Conservation (phyloP, 768 basidiomycete genomes). For the Leccinum truebloodii region DNA sequence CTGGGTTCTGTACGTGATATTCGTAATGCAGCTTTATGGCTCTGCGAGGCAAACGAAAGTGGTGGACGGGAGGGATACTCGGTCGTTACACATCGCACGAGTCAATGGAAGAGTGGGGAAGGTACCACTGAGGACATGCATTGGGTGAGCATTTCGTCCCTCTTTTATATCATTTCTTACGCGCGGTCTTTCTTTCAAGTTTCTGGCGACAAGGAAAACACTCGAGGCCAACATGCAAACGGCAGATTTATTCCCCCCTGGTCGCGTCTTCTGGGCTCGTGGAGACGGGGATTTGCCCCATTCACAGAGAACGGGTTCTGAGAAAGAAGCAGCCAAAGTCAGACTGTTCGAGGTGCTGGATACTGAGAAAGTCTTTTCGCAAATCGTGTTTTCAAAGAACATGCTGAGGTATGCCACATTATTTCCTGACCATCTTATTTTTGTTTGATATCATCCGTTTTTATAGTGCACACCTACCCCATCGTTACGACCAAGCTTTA, state of each 20-base stretch:
- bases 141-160: conserved; percentile 46
- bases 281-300: conserved; percentile 70
- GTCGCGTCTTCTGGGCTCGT: conserved; percentile 77
- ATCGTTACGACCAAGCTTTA: conserved; percentile 75
- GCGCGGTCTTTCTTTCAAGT: conserved; percentile 41
- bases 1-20: conserved; percentile 78
- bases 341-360: conserved; percentile 78
- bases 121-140: conserved; percentile 49
- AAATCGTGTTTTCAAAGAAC: conserved; percentile 78
- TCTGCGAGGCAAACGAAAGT: conserved; percentile 67
- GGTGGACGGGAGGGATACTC: conserved; percentile 41
- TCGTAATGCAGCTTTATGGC: conserved; percentile 71
- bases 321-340: conserved; percentile 48
- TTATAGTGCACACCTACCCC: conserved; percentile 70
- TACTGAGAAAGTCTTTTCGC: conserved; percentile 74
- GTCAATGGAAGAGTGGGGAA: conserved; percentile 62
- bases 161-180: not conserved
- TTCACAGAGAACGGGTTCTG: conserved; percentile 31
- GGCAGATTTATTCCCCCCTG: conserved; percentile 73
- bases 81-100: conserved; percentile 47
- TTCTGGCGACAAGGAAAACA: conserved; percentile 78
- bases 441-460: conserved; percentile 5
- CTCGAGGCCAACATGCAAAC: conserved; percentile 83
- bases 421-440: not conserved
- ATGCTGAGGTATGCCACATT: conserved; percentile 66